phyloP scores from a whole-genome alignment of 2,329 filamentous ascomycete species.

The Cladosporium sphaerospermum region DNA sequence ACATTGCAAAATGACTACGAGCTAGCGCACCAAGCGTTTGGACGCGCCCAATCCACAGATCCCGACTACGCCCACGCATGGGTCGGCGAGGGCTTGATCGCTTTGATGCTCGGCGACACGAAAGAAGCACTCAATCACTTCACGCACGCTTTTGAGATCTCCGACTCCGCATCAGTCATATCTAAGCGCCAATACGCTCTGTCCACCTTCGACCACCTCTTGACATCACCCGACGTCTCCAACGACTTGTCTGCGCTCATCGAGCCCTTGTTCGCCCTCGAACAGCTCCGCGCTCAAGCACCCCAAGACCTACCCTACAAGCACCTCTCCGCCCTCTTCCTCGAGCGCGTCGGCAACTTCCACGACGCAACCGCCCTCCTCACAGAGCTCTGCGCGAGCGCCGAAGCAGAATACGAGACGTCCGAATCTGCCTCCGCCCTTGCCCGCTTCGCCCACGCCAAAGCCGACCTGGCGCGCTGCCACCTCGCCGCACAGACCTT shows the following conservation, averaged over 20 bases:
- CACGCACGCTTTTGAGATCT: conserved; percentile 89
- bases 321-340: conserved; percentile 73
- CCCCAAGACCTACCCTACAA: conserved; percentile 65
- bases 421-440: conserved; percentile 71
- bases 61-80: conserved; percentile 90
- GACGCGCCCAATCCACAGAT: conserved; percentile 84
- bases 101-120: conserved; percentile 65
- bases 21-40: conserved; percentile 86
- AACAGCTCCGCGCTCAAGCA: conserved; percentile 67
- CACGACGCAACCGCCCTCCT: conserved; percentile 58
- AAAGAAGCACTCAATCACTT: conserved; percentile 80
- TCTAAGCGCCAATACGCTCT: conserved; percentile 73
- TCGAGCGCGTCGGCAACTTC: conserved; percentile 71
- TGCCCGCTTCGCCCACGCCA: conserved; percentile 71
- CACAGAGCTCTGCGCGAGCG: conserved; percentile 57
- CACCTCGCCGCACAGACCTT: conserved; percentile 65
- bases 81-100: conserved; percentile 86
- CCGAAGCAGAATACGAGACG: conserved; percentile 78
- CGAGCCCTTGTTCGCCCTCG: conserved; percentile 81
- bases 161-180: conserved; percentile 66
- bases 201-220: conserved; percentile 74
- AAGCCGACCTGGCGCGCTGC: conserved; percentile 79
- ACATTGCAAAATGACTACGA: conserved; percentile 75
- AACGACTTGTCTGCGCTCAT: conserved; percentile 59
- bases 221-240: conserved; percentile 48